Conservation (phyloP, 78 protist genomes). For the slime mould (Dictyostelium discoideum) region DNA sequence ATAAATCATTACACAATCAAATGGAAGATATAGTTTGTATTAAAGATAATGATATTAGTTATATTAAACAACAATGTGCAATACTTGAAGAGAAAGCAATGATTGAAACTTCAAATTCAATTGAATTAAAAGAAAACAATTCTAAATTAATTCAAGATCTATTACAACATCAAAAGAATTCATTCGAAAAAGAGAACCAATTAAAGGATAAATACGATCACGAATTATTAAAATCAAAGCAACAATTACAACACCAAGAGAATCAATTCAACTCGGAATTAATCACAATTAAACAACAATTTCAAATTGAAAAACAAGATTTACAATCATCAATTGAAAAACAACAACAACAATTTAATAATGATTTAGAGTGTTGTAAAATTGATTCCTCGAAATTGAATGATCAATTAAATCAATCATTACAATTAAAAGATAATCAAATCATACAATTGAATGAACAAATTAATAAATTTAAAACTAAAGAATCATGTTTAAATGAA, state of each 20-base stretch:
- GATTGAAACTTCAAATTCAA: neutral
- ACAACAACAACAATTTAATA: neutral
- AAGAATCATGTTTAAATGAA: neutral
- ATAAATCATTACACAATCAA: neutral
- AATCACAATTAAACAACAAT: neutral
- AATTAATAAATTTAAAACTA: neutral
- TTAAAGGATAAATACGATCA: neutral
- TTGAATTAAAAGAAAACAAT: neutral
- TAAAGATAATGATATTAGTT: constrained; percentile 16
- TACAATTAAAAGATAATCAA: neutral
- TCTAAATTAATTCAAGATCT: neutral
- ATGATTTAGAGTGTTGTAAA: neutral
- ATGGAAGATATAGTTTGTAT: constrained; percentile 8
- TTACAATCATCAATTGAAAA: neutral
- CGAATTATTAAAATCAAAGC: neutral
- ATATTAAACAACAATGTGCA: neutral
- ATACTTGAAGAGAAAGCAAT: neutral
- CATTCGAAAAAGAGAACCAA: neutral
- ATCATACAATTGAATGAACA: neutral
- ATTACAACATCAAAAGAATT: neutral
- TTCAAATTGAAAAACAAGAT: neutral
- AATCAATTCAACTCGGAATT: neutral
- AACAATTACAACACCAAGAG: neutral
- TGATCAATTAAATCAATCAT: neutral
- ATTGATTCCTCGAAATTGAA: neutral